Evolutionary conservation across 495 filamentous ascomycete species (phyloP).

Genomic region (Tuber calosporum): DNA sequence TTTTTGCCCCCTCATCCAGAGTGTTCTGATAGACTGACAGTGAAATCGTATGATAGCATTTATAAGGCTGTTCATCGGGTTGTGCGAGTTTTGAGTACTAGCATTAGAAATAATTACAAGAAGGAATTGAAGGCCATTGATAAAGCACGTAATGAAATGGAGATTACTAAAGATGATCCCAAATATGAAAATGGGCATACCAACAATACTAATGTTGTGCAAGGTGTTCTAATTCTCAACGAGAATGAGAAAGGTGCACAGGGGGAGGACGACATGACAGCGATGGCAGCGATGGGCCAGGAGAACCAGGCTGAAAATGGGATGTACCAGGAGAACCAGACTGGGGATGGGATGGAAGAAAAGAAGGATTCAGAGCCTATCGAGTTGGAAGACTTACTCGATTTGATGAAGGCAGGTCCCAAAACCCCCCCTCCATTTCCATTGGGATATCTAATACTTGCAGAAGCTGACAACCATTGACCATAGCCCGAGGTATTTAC

Average conservation of each 20-base stretch:
- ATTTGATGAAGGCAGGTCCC: background rate
- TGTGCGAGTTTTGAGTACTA: background rate
- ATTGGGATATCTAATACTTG: background rate
- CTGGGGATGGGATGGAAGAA: background rate
- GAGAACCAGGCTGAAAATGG: background rate
- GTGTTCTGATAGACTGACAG: background rate
- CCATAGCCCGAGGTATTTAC: background rate
- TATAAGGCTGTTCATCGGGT: background rate
- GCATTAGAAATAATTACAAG: background rate
- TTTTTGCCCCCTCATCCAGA: background rate
- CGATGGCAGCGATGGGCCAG: background rate
- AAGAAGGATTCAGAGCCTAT: background rate
- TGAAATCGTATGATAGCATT: background rate
- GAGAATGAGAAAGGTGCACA: background rate
- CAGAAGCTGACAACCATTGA: background rate
- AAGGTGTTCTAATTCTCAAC: background rate
- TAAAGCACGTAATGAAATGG: background rate
- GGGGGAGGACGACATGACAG: background rate
- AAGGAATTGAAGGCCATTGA: background rate
- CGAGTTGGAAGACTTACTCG: background rate
- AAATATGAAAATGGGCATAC: background rate
- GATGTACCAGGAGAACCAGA: background rate
- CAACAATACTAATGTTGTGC: background rate
- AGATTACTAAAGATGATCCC: background rate
- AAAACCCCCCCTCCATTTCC: background rate